These are phyloP conservation scores for Candida insectorum DNA, from an alignment of 805 yeast species.

Conservation along the genomic window DNA sequence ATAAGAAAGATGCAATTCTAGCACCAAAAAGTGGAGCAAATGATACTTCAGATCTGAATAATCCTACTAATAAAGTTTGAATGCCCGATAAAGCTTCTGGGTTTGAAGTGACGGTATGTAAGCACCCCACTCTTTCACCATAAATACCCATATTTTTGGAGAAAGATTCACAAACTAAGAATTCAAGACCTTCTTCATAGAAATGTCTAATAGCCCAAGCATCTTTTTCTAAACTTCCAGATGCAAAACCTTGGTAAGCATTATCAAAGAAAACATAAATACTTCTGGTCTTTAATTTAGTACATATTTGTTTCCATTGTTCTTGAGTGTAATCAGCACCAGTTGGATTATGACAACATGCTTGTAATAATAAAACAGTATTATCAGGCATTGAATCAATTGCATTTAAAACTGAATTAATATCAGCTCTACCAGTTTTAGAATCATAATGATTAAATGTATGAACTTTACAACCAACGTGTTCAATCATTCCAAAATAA, in stretches of 20 bases:
- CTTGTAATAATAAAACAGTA: slow-evolving; percentile 36
- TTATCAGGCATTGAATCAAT: slow-evolving; percentile 27
- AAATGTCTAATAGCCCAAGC: slow-evolving; percentile 39
- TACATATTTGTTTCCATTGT: slow-evolving; percentile 34
- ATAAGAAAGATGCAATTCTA: slow-evolving; percentile 32
- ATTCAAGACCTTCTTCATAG: slow-evolving; percentile 39
- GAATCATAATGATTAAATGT: slow-evolving; percentile 31
- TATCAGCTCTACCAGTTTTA: slow-evolving; percentile 25
- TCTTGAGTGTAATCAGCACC: slow-evolving; percentile 36
- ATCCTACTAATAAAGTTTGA: slow-evolving; percentile 24
- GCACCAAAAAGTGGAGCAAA: slow-evolving; percentile 49
- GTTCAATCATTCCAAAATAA: slow-evolving; percentile 33
- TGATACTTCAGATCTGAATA: slow-evolving; percentile 40
- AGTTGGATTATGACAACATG: slow-evolving; percentile 46
- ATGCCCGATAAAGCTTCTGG: slow-evolving; percentile 11
- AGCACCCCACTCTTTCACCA: slow-evolving; percentile 37
- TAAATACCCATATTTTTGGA: slow-evolving; percentile 42
- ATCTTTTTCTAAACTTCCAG: slow-evolving; percentile 60
- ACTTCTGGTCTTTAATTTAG: slow-evolving; percentile 19
- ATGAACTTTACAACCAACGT: slow-evolving; percentile 23
- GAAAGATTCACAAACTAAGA: slow-evolving; percentile 34
- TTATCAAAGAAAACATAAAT: slow-evolving; percentile 34
- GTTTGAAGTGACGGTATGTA: slow-evolving; percentile 28
- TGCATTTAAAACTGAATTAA: slow-evolving; percentile 21
- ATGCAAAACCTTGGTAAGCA: slow-evolving; percentile 42